Evolutionary conservation across 805 yeast species (phyloP).

Genomic region (Candida namnaoensis): DNA sequence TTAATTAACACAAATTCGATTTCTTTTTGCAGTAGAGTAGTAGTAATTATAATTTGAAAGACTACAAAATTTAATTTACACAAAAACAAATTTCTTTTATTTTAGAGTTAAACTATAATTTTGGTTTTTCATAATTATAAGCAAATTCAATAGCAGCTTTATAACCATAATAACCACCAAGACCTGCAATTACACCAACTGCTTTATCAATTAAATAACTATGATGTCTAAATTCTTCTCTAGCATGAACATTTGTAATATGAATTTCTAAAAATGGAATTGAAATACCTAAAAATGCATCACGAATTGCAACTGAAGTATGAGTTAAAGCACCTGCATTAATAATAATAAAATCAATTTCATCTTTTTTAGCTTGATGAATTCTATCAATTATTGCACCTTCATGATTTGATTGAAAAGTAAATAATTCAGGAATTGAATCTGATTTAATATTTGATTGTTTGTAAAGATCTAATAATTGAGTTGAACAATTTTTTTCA

Average conservation of each 20-base stretch:
- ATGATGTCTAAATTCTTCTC: constrained; percentile 43
- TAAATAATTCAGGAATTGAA: too few relatives aligned
- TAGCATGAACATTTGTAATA: constrained; percentile 41
- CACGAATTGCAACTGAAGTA: constrained; percentile 41
- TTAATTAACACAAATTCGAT: too few relatives aligned
- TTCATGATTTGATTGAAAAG: constrained; percentile 33
- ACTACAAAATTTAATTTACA: too few relatives aligned
- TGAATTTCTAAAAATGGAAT: constrained; percentile 43
- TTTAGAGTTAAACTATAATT: too few relatives aligned
- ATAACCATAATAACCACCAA: constrained; percentile 20
- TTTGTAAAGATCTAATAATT: constrained; percentile 8
- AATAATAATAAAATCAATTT: constrained; percentile 33
- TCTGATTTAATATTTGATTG: too few relatives aligned
- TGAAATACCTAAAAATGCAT: constrained; percentile 37
- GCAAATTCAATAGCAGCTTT: constrained; percentile 20
- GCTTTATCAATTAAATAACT: constrained; percentile 41
- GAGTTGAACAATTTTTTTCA: constrained; percentile 27
- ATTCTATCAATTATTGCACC: constrained; percentile 38
- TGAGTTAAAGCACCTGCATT: constrained; percentile 48
- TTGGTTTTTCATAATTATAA: constrained; percentile 10
- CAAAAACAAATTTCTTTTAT: too few relatives aligned
- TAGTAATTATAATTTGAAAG: too few relatives aligned
- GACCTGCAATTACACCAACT: constrained; percentile 27
- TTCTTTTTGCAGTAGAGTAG: too few relatives aligned
- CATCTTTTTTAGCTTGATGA: constrained; percentile 31